phyloP scores from a whole-genome alignment of 306 rosid species.

The Macrotyloma uniflorum region DNA sequence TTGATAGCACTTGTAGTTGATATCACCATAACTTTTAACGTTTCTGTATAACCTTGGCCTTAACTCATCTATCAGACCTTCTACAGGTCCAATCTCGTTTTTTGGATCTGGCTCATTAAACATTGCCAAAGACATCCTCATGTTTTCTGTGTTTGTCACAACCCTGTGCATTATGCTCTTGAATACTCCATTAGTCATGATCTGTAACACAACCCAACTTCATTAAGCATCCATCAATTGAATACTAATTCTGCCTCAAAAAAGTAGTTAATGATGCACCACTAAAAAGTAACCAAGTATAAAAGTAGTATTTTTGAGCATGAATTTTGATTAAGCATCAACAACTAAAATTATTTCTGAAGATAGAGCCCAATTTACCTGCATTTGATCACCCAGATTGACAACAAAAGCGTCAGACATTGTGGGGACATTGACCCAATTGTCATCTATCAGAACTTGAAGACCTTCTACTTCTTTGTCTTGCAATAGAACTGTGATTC shows the following conservation, averaged over 20 bases:
- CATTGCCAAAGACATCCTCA: constrained; percentile 55
- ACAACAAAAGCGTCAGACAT: constrained; percentile 59
- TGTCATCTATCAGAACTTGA: constrained; percentile 51
- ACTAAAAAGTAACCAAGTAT: background rate
- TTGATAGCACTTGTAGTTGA: constrained; percentile 53
- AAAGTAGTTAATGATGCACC: background rate
- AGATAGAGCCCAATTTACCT: constrained; percentile 40
- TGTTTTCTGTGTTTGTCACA: constrained; percentile 47
- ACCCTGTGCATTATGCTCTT: constrained; percentile 58
- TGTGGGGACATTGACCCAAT: constrained; percentile 64
- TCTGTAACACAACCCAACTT: constrained; percentile 37
- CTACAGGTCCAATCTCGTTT: constrained; percentile 57
- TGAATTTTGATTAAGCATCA: background rate
- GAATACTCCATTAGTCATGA: constrained; percentile 63
- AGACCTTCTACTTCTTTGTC: constrained; percentile 68
- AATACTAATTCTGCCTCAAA: background rate
- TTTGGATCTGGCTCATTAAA: constrained; percentile 52
- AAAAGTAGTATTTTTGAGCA: background rate
- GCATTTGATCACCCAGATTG: constrained; percentile 75
- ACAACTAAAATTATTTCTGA: background rate
- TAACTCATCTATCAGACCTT: constrained; percentile 38
- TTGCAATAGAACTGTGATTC: constrained; percentile 62
- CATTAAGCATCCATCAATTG: background rate
- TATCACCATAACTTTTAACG: constrained; percentile 46
- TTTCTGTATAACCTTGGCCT: constrained; percentile 51